These are phyloP conservation scores for Berberis vulgaris DNA, from an alignment of 164 flowering plant species.

Conservation along the genomic window DNA sequence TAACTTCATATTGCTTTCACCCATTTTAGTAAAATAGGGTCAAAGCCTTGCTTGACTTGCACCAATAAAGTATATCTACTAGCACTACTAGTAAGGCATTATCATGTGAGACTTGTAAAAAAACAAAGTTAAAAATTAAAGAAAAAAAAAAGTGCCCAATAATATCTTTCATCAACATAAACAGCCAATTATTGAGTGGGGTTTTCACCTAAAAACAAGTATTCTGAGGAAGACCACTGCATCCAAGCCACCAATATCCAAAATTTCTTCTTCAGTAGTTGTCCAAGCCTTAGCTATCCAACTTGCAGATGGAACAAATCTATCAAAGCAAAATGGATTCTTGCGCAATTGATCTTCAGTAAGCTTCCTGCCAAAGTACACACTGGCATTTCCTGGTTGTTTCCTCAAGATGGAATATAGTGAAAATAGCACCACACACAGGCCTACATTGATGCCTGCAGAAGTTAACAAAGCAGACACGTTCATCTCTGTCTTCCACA, in stretches of 20 bases:
- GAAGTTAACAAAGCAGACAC: constrained; percentile 84
- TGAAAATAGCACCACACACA: constrained; percentile 51
- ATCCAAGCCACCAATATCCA: constrained; percentile 72
- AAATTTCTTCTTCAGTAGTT: constrained; percentile 66
- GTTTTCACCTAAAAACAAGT: constrained; percentile 70
- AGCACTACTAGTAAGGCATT: too few relatives aligned
- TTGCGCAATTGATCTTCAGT: constrained; percentile 24
- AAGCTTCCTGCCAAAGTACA: constrained; percentile 71
- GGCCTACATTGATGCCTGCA: constrained; percentile 77
- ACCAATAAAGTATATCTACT: too few relatives aligned
- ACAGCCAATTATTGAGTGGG: too few relatives aligned
- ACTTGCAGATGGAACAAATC: constrained; percentile 81
- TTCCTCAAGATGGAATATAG: constrained; percentile 80
- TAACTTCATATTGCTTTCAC: too few relatives aligned
- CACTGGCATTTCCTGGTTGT: constrained; percentile 64
- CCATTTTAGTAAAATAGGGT: too few relatives aligned
- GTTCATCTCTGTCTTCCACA: constrained; percentile 43
- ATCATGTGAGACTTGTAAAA: too few relatives aligned
- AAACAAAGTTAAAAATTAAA: too few relatives aligned
- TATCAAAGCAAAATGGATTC: constrained; percentile 46
- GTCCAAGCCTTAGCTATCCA: constrained; percentile 85
- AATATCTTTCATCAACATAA: too few relatives aligned
- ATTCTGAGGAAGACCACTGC: constrained; percentile 79
- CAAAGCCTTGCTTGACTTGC: too few relatives aligned
- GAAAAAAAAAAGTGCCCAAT: too few relatives aligned